Base-by-base conservation (phyloP, 2,329 filamentous ascomycete genomes). In the Neospermospora avenae region DNA sequence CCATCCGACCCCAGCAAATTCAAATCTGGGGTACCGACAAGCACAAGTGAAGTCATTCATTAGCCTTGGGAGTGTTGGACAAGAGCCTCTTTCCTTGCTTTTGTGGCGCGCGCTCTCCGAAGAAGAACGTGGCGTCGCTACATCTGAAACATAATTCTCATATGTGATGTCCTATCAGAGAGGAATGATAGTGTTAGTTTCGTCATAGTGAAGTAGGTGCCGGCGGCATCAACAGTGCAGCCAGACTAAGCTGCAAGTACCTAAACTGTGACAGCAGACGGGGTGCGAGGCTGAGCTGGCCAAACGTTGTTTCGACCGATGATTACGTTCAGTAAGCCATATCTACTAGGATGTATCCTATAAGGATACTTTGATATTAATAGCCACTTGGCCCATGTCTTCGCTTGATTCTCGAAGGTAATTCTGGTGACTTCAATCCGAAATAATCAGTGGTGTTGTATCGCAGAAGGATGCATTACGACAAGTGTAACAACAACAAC, bases 41-140 rank as follows among this genome's bases (percentile, higher is more conserved):
- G 48, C 31, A 55, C 18, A 24, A 46, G 24, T 59, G 53, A 59
- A 55, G 48, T 62, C 60, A 62, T 61, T 35, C 22, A 3, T 24
- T 39, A 6, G 10, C 51, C 20, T 18, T 37, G 4, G 28, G 20
- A 54, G 20, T 54, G 51, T 35, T 42, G 13, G 20, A 22, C 10
- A 55, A 34, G 55, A 57, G 37, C 52, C 31, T 45, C 46, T 28
- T 62, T 63, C 58, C 63, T 59, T 65, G 60, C 59, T 59, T 58
- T 37, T 65, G 63, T 65, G 60, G 63, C 63, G 55, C 45, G 60
- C 48, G 31, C n/a, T 51, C 48, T 37, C 3, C 48, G 11, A n/a
- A n/a, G 14, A 35, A 35, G 2, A 22, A 41, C 62, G 62, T 64
- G 62, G 60, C 62, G 42, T 28, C 34, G 11, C 24, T 54, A 14